Conservation (phyloP, 768 basidiomycete genomes). For the Tremella fuciformis region DNA sequence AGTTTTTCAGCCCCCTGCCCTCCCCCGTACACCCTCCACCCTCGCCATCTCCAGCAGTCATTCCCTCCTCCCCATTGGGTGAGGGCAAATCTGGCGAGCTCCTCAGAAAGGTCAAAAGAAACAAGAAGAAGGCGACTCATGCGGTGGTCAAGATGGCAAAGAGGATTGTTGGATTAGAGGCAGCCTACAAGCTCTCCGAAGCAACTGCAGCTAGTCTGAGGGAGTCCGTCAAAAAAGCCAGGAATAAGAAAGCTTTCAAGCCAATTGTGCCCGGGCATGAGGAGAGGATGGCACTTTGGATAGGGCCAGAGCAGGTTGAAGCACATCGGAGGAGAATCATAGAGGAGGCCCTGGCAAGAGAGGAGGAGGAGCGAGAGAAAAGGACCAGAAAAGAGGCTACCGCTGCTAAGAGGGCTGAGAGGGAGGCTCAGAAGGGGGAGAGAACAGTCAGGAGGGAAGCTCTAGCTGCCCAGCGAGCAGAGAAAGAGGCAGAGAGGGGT, state of each 20-base stretch:
- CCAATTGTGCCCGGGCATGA: conserved; percentile 3
- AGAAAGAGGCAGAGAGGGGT: too few species aligned
- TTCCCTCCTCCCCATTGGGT: not conserved
- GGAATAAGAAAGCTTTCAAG: not conserved
- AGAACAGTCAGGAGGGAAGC: not conserved
- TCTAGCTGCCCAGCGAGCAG: too few species aligned
- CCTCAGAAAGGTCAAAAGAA: not conserved
- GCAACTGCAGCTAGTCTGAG: not conserved
- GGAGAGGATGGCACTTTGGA: not conserved
- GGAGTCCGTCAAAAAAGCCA: not conserved
- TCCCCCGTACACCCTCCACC: not conserved
- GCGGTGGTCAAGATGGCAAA: not conserved
- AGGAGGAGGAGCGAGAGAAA: not conserved
- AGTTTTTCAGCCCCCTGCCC: not conserved
- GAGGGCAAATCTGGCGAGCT: not conserved
- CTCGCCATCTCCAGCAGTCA: not conserved
- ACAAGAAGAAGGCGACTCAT: conserved; percentile 1
- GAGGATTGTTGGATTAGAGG: not conserved
- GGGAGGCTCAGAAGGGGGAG: not conserved
- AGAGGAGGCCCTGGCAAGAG: not conserved
- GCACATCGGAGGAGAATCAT: not conserved
- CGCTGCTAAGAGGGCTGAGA: not conserved
- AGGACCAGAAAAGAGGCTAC: not conserved
- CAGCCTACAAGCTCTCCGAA: not conserved
- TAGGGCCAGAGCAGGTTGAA: not conserved